Conservation (phyloP, 495 filamentous ascomycete genomes). For the Xylaria bambusicola region DNA sequence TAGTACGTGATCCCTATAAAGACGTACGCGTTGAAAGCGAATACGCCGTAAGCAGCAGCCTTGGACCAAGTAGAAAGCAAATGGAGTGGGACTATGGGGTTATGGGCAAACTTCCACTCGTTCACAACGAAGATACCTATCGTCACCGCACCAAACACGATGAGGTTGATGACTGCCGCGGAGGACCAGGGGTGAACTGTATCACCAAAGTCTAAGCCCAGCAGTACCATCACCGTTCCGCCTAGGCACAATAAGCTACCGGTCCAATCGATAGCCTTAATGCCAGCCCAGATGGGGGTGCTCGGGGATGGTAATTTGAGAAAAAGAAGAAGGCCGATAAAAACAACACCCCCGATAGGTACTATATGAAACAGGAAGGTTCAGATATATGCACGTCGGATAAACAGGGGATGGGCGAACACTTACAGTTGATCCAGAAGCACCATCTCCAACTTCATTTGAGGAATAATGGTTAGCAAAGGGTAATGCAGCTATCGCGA, state of each 20-base stretch:
- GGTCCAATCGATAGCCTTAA: conserved; percentile 50
- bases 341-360: conserved; percentile 54
- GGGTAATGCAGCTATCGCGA: background rate
- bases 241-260: conserved; percentile 58
- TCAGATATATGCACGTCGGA: background rate
- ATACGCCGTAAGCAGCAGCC: conserved; percentile 47
- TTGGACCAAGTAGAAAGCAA: conserved; percentile 61
- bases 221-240: conserved; percentile 67
- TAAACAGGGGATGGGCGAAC: background rate
- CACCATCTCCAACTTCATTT: conserved; percentile 28
- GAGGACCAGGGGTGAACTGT: conserved; percentile 65
- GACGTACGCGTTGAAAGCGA: conserved; percentile 50
- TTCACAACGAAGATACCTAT: conserved; percentile 58
- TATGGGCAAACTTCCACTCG: conserved; percentile 64
- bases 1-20: conserved; percentile 44
- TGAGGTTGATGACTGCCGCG: conserved; percentile 64
- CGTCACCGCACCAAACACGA: conserved; percentile 63
- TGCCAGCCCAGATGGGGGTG: conserved; percentile 50
- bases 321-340: conserved; percentile 58
- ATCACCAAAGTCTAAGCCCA: conserved; percentile 70
- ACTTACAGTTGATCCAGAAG: conserved; percentile 50
- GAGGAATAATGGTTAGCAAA: background rate
- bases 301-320: conserved; percentile 60
- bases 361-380: conserved; percentile 39
- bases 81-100: conserved; percentile 67